Evolutionary conservation across 1,139 yeast species (phyloP), one percentile per base, ranked within the genome.

Genomic region (Maudiozyma humilis): DNA sequence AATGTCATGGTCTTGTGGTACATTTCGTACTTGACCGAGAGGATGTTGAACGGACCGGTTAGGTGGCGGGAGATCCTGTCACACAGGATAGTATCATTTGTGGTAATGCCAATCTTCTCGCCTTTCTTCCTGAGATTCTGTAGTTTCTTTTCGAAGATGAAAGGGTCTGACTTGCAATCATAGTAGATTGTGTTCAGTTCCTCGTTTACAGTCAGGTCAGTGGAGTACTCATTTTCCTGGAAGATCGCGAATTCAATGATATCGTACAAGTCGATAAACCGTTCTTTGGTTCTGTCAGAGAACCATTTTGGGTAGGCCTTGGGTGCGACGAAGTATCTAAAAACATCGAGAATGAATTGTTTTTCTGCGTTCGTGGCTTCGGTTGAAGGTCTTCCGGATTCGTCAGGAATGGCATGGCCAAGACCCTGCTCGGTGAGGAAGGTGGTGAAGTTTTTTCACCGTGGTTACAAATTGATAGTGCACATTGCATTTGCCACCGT

Each of bases 121-220:
- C 35, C 44, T 23, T 32, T 36, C 10, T 12, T n/a, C 6, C 32
- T 32, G 13, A 41, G 30, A 16, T 29, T 32, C n/a, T 10, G 10
- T 6, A 41, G n/a, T 19, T 32, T 14, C 16, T 17, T 41, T 23
- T 23, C 27, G 27, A 41, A 41, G 6, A 41, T 15, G 14, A 36
- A 19, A 12, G 41, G 40, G 17, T 36, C 41, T 2, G 41, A 20
- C 12, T 41, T 41, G 7, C 41, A 27, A 36, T 41, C 44, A 25
- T 41, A 41, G 7, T 29, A 12, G 16, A 41, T 32, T 2, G 35
- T 14, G 2, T 27, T 15, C 16, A 36, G 37, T 32, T 41, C 36
- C 2, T 36, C 19, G 13, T 20, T 29, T 2, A 41, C 19, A 4
- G 13, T 29, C 20, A 20, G 18, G 20, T 41, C 43, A 2, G n/a